Percentiles rank a stretch among this genome's conserved stretches.
Conservation (phyloP, 176 grass and related monocot genomes). For the Phyllostachys edulis region DNA sequence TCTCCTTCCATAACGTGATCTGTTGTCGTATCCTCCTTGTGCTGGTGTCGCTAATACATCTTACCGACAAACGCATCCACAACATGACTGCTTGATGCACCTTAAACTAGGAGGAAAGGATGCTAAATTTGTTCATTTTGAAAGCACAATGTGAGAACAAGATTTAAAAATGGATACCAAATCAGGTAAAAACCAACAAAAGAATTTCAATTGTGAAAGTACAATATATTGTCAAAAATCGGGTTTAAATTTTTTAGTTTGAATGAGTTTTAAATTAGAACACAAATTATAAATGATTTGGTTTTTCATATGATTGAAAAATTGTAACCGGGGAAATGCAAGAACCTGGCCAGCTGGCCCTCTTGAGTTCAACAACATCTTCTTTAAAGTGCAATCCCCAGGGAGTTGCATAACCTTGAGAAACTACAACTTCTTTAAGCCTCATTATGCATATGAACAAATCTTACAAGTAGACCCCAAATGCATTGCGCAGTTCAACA, state of each 20-base stretch:
- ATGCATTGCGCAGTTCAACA: no score
- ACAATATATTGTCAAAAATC: neutral
- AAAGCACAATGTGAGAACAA: neutral
- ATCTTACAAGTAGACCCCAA: neutral
- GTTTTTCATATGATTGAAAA: neutral
- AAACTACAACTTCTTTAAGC: neutral
- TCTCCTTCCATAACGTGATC: no score
- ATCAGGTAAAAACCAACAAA: neutral
- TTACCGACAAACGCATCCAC: no score
- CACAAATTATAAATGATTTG: neutral
- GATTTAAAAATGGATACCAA: neutral
- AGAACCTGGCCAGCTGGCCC: neutral
- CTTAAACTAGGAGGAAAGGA: neutral
- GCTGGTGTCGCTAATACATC: no score
- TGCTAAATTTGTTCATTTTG: neutral
- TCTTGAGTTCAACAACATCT: neutral
- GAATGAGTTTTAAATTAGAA: neutral
- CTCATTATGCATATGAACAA: neutral
- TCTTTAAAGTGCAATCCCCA: neutral
- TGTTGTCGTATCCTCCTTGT: no score
- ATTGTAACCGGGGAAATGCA: neutral
- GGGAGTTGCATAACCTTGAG: no score
- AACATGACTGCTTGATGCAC: neutral
- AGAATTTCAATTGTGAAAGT: neutral
- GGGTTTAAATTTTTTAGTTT: no score